Evolutionary conservation across 192 early-diverging fungal genomes (phyloP), one percentile per base, ranked within the genome.

Genomic region (Backusella parvicylindrica): DNA sequence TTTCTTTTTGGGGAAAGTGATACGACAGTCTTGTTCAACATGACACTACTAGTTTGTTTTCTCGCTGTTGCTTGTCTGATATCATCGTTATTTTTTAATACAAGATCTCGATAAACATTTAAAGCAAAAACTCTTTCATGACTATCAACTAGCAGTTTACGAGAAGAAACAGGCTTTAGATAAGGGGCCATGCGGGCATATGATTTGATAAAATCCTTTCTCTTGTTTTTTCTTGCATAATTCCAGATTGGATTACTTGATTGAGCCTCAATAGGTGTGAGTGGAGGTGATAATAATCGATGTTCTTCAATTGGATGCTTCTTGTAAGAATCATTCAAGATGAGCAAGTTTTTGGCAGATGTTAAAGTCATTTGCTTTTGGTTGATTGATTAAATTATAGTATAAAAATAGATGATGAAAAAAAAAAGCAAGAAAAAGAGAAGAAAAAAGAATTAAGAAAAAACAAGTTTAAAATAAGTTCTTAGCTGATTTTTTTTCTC

Each of bases 1-100:
- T 68, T 74, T 74, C 73, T 74, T 65, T 74, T 74, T 67, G 33
- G 11, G 73, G 63, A 28, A 68, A 26, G 73, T 47, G 33, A 28
- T 43, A 74, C 73, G 38, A 40, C 73, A 60, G 56, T 23, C 35
- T 74, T 67, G 73, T 68, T 41, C 41, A 43, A 74, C 73, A 33
- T 74, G 43, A 30, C 33, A 74, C 73, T 67, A 38, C 63, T 56
- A 68, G 35, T 35, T 67, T 37, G 31, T 36, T 16, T 35, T 33
- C 64, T 65, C n/a, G n/a, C n/a, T n/a, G n/a, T n/a, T 68, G 36
- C 35, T 68, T 30, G 21, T 21, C 21, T 16, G 23, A 30, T 30
- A 16, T 65, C 28, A 65, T 64, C 31, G 12, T 33, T 31, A 31
- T 65, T 18, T 15, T 43, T 43, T 16, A 70, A 1, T 12, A 35